Conservation (phyloP, 345 rosid genomes). For the Trapa incisa region DNA sequence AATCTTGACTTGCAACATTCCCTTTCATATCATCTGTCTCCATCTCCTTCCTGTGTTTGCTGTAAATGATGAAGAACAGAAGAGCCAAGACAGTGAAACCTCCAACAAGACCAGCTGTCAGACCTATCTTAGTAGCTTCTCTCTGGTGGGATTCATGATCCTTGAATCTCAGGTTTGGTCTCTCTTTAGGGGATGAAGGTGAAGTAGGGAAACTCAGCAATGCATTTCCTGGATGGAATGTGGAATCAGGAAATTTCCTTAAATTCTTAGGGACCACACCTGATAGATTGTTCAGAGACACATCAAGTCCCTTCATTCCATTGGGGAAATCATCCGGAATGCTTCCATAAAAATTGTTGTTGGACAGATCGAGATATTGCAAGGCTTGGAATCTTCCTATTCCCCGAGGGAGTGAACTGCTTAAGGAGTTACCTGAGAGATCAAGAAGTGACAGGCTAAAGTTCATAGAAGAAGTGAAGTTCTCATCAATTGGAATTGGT, state of each 20-base stretch:
- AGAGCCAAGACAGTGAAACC: slow-evolving; percentile 31
- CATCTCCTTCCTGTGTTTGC: slow-evolving; percentile 17
- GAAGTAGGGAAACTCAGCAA: slow-evolving; percentile 36
- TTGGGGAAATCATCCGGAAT: slow-evolving; percentile 55
- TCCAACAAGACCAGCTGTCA: slow-evolving; percentile 53
- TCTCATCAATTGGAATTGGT: slow-evolving; percentile 42
- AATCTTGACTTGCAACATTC: slow-evolving; percentile 19
- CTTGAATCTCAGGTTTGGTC: slow-evolving; percentile 18
- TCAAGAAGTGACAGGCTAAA: slow-evolving; percentile 51
- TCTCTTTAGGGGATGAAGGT: slow-evolving; percentile 24
- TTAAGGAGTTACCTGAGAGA: slow-evolving; percentile 56
- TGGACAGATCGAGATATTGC: slow-evolving; percentile 49
- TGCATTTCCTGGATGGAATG: slow-evolving; percentile 79
- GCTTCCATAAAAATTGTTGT: slow-evolving; percentile 55
- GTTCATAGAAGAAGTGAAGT: slow-evolving; percentile 20
- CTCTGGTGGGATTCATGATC: slow-evolving; percentile 25
- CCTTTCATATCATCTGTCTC: slow-evolving; percentile 19
- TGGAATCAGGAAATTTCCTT: slow-evolving; percentile 58
- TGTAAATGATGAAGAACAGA: slow-evolving; percentile 26
- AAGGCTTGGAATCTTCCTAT: slow-evolving; percentile 33
- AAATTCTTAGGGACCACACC: slow-evolving; percentile 59
- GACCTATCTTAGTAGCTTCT: slow-evolving; percentile 31
- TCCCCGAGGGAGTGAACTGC: slow-evolving; percentile 40
- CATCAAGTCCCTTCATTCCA: slow-evolving; percentile 41
- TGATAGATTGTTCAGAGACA: slow-evolving; percentile 69